Conservation (phyloP, 2,329 filamentous ascomycete species). For the Colletotrichum cuscutae region DNA sequence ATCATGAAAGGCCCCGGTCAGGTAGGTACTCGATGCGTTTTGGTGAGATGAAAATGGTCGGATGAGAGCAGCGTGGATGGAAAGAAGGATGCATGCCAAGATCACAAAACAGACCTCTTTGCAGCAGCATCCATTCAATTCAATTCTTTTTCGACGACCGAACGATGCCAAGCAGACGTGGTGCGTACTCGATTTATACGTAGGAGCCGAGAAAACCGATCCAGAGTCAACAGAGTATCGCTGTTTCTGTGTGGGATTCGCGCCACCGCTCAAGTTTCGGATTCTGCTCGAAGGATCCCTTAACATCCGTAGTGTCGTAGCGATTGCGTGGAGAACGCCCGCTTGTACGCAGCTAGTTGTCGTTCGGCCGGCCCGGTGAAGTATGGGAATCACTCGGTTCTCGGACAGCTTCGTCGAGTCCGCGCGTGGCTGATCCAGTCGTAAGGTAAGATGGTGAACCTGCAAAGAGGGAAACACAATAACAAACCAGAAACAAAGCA, state of each 20-base stretch:
- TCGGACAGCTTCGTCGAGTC: conserved; percentile 5
- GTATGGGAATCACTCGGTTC: neutral
- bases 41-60: neutral
- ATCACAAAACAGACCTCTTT: neutral
- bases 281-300: conserved; percentile 1
- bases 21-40: neutral
- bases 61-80: neutral
- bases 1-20: neutral
- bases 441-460: neutral
- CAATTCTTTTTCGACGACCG: neutral
- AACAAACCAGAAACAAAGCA: neutral
- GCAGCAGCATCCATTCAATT: neutral
- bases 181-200: neutral
- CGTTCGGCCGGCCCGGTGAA: conserved; percentile 4
- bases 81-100: neutral
- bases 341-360: conserved; percentile 3
- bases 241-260: neutral
- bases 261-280: neutral
- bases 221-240: neutral
- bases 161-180: neutral
- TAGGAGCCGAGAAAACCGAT: neutral
- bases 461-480: neutral
- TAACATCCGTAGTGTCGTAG: conserved; percentile 1
- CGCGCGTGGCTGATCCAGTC: neutral
- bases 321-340: conserved; percentile 5